Evolutionary conservation across 2,329 filamentous ascomycete genomes (phyloP), one percentile per base, ranked within the genome.

Genomic region (Gremmenia infestans): DNA sequence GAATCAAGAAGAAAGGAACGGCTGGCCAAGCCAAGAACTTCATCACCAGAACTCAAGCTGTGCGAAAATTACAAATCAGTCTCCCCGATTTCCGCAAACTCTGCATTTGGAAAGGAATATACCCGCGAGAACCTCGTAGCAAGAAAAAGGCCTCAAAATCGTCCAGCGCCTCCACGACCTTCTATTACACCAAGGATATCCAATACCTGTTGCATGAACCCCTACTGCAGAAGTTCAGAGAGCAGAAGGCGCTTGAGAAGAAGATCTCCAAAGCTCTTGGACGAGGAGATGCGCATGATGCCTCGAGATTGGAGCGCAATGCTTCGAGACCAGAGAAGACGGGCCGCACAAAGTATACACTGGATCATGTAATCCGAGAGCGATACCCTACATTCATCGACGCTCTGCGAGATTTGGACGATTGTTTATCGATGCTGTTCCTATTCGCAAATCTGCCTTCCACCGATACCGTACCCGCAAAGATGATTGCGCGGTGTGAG

Each of bases 31-130:
- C 92, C 77, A 96, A 94, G 78, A 99, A 99, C 82, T 99, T 93
- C 79, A 91, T 99, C 67, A 99, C 94, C 56, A 84, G 94, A 73
- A 97, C 93, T 43, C 91, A 97, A 78, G 94, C 94, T 47, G 91
- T 99, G 68, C 91, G 92, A 74, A 99, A 97, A 78, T 86, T 99
- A 61, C 94, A 99, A 76, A 89, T 99, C 74, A 96, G 89, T 69
- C 84, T 99, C 55, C 91, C 92, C 65, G 94, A 99, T 76, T 99
- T 99, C 77, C 87, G 94, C 76, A 88, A 96, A 77, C 82, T 99
- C 72, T 99, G 94, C 78, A 99, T 99, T 74, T 99, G 96, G 87
- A 97, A 97, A 80, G 94, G 92, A 68, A 97, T 99, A 73, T 99
- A 97, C 76, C 94, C 94, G 63, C 89, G 94, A 69, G 94, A 99